Percentiles rank a stretch among this genome's conserved stretches.
Evolutionary conservation across 495 filamentous ascomycete species (phyloP).

Genomic region (Hamigera avellanea): DNA sequence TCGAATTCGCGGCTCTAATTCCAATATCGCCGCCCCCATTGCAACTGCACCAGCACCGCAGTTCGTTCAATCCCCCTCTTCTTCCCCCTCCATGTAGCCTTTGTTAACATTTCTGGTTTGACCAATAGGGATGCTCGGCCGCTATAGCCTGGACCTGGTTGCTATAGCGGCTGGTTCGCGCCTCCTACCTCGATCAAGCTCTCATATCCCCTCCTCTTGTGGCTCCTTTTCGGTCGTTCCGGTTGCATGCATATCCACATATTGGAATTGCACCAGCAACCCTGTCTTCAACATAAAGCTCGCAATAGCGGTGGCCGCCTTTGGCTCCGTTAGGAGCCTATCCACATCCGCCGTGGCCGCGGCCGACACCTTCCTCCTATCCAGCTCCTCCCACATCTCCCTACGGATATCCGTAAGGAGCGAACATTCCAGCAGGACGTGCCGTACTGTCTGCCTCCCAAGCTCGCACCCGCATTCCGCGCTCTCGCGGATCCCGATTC

Average conservation of each 20-base stretch:
- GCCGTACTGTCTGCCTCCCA: slow-evolving; percentile 13
- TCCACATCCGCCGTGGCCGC: slow-evolving; percentile 14
- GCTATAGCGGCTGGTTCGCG: too few species aligned
- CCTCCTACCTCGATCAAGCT: too few species aligned
- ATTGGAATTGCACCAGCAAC: slow-evolving; percentile 15
- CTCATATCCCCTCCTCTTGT: too few species aligned
- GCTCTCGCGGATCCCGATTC: slow-evolving; percentile 16
- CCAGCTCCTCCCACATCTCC: slow-evolving; percentile 9
- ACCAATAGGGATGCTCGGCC: too few species aligned
- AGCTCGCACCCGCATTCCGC: slow-evolving; percentile 13
- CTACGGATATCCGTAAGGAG: neutral
- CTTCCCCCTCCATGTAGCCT: too few species aligned
- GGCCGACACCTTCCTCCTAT: slow-evolving; percentile 7
- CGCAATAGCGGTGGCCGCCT: slow-evolving; percentile 18
- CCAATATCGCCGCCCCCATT: too few species aligned
- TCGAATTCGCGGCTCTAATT: too few species aligned
- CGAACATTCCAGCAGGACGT: slow-evolving; percentile 20
- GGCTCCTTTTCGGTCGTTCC: too few species aligned
- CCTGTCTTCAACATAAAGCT: slow-evolving; percentile 17
- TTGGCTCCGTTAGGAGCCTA: slow-evolving; percentile 15
- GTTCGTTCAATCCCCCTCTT: too few species aligned
- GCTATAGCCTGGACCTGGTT: too few species aligned
- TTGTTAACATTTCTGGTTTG: too few species aligned
- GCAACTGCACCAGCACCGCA: too few species aligned
- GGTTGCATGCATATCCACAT: slow-evolving; percentile 1